Evolutionary conservation across 2,329 filamentous ascomycete genomes (phyloP).

Genomic region (Pseudogymnoascus destructans): DNA sequence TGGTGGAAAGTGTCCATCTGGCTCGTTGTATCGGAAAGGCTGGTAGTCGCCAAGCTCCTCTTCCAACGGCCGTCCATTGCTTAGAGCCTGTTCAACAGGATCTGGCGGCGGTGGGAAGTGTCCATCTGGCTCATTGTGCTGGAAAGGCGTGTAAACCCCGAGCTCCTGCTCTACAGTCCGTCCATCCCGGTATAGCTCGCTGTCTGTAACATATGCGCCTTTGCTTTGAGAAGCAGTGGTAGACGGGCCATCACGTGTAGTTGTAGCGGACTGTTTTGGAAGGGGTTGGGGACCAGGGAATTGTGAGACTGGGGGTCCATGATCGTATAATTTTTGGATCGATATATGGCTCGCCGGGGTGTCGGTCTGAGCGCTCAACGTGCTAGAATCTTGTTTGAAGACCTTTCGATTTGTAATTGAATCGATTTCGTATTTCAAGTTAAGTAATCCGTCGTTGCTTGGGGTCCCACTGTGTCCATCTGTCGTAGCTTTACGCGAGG

Average conservation of each 20-base stretch:
- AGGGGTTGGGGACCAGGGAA: neutral
- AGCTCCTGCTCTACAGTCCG: neutral
- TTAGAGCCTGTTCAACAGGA: slow-evolving; percentile 27
- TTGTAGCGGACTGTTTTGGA: neutral
- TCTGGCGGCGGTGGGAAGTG: slow-evolving; percentile 20
- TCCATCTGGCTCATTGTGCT: slow-evolving; percentile 30
- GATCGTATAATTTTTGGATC: slow-evolving; percentile 14
- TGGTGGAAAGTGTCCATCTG: slow-evolving; percentile 27
- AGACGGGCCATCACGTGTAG: neutral
- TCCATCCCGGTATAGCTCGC: slow-evolving; percentile 5
- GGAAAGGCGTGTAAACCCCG: slow-evolving; percentile 28
- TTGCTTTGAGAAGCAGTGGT: neutral
- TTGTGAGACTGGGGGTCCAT: slow-evolving; percentile 5
- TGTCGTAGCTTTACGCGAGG: neutral
- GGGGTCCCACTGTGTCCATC: neutral
- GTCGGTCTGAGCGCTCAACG: neutral
- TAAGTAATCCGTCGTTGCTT: slow-evolving; percentile 18
- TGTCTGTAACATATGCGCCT: slow-evolving; percentile 1
- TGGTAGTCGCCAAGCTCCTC: slow-evolving; percentile 8
- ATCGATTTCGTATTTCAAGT: slow-evolving; percentile 35
- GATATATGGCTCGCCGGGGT: neutral
- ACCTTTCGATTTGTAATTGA: slow-evolving; percentile 47
- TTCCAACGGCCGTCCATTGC: slow-evolving; percentile 12
- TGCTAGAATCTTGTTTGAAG: slow-evolving; percentile 20
- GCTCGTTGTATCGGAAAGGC: slow-evolving; percentile 18